These are phyloP conservation scores for Schizophyllum amplum DNA, from an alignment of 1,284 basidiomycete species.

Conservation along the genomic window DNA sequence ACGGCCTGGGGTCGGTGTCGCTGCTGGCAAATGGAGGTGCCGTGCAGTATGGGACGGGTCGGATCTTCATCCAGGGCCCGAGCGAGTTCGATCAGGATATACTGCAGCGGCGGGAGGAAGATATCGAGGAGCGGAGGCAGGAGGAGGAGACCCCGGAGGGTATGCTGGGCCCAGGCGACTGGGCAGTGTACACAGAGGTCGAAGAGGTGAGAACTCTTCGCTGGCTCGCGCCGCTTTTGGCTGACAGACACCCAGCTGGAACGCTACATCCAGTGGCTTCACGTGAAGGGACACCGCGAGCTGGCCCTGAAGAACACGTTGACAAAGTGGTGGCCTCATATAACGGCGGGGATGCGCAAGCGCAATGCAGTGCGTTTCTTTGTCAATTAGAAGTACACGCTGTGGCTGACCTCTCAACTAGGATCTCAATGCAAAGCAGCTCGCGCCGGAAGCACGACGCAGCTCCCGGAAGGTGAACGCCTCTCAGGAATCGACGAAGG, in stretches of 20 bases:
- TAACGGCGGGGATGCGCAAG: conserved; percentile 75
- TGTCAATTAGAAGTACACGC: conserved; percentile 24
- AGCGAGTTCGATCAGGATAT: conserved; percentile 71
- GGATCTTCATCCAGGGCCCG: conserved; percentile 87
- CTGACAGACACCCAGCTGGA: too few relatives aligned
- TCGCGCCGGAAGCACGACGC: conserved; percentile 67
- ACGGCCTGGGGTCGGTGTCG: conserved; percentile 84
- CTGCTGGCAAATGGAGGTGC: conserved; percentile 68
- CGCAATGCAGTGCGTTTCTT: conserved; percentile 53
- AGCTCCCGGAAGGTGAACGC: conserved; percentile 55
- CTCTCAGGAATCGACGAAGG: conserved; percentile 54
- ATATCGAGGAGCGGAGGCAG: conserved; percentile 48
- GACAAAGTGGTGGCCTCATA: conserved; percentile 80
- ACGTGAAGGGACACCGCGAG: conserved; percentile 86
- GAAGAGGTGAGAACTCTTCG: too few relatives aligned
- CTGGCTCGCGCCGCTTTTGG: too few relatives aligned
- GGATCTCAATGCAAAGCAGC: conserved; percentile 61
- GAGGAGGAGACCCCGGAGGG: conserved; percentile 76
- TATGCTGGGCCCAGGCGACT: conserved; percentile 69
- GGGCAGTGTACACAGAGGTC: conserved; percentile 82
- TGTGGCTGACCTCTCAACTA: conserved; percentile 31
- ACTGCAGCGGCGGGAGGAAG: conserved; percentile 49
- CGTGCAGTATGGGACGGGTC: conserved; percentile 79
- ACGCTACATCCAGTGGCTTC: conserved; percentile 82
- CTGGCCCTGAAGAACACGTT: conserved; percentile 73